Base-by-base conservation (phyloP, 2,329 filamentous ascomycete genomes). In the Diaporthe ilicicola region DNA sequence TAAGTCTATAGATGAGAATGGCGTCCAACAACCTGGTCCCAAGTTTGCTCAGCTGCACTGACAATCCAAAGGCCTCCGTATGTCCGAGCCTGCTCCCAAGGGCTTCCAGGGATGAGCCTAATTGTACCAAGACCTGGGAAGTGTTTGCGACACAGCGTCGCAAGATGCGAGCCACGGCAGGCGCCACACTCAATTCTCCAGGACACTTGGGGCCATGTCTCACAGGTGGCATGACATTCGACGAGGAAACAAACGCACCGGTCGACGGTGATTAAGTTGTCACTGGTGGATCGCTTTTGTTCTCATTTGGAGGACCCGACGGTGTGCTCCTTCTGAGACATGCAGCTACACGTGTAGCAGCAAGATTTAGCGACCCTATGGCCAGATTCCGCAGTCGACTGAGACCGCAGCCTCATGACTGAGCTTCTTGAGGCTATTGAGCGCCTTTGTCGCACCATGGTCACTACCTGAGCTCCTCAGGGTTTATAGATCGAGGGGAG, bases 261-360 rank as follows among this genome's bases (percentile, higher is more conserved):
- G 56, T 56, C 59, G 44, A 53, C 61, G 67, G 51, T 51, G 48
- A 22, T 56, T 53, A 64, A 53, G 62, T 48, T 67, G 17, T 67
- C 48, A 37, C 46, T 19, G 44, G 39, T 42, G 29, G 54, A 37
- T 66, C 42, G 70, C 34, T 29, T 70, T 50, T 50, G 46, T n/a
- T 54, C 39, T 51, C 62, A 37, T 51, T 46, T 72, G 48, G 42
- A 64, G 67, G 62, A 59, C 68, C 67, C 68, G 70, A 55, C 55
- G 32, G 37, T 59, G 67, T 62, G 67, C 67, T 62, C 61, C 67
- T 67, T 46, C 46, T 67, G 67, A 72, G 70, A 72, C 70, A 72
- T 72, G 67, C 67, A 70, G 67, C 67, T 51, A 70, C 67, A 72
- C 59, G 61, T 70, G 70, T 72, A 70, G 70, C 70, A 70, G 67